Evolutionary conservation across 768 basidiomycete genomes (phyloP), one percentile per base, ranked within the genome.

Genomic region (Neoboletus magnificus): DNA sequence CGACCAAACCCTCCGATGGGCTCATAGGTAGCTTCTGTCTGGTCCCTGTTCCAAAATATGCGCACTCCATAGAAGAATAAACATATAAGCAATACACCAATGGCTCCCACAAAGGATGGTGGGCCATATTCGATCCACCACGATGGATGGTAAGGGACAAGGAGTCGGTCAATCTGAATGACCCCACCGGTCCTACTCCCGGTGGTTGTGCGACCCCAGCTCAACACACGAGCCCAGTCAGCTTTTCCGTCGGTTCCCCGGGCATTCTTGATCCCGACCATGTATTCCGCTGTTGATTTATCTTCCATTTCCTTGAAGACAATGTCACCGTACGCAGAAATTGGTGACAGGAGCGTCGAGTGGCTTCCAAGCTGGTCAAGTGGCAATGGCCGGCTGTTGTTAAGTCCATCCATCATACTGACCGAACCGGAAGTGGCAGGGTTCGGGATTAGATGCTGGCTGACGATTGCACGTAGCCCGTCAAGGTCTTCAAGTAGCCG

Each of bases 11-110:
- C 91, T 44, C 93, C 93, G 36, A 89, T 73, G 23, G 94, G 93
- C 68, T 96, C 93, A 70, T 92, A 97, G 36, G 91, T 93, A 35
- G 91, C 87, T 70, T 93, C 89, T 32, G 84, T 87, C 52, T 82
- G 82, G 68, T 91, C 90, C 63, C 78, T 72, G 59, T 78, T 77
- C 91, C 91, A 94, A 49, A 91, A 68, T 51, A 75, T 72, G 54
- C 83, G 76, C 22, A 89, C 84, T n/a, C 79, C 85, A 66, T 83
- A 83, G 72, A 92, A 89, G 70, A 93, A 87, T 11, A 74, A 65
- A 57, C 82, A 79, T 57, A 93, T 89, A 11, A 82, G 57, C 29
- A 82, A 40, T 29, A 88, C 65, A 6, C 88, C 91, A 25, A 83
- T 61, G 1, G 74, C 73, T 3, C 82, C 83, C 5, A 89, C 83